Evolutionary conservation across 805 yeast species (phyloP).

Genomic region (Wickerhamomyces silvicola): DNA sequence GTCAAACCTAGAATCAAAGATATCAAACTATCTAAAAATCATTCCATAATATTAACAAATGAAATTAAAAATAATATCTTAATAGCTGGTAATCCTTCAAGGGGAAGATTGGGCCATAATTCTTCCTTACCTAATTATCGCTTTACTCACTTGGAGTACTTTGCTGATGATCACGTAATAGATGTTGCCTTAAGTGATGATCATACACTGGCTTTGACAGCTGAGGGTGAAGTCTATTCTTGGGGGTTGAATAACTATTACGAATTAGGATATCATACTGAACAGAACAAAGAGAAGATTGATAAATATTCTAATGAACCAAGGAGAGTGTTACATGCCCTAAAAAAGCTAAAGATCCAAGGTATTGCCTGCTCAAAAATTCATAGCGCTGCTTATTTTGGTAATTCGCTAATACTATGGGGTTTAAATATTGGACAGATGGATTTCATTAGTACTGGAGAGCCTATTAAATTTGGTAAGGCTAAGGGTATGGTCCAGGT

Average conservation of each 20-base stretch:
- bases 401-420: slow-evolving; percentile 51
- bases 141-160: slow-evolving; percentile 36
- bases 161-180: slow-evolving; percentile 27
- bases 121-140: slow-evolving; percentile 34
- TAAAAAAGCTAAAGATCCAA: slow-evolving; percentile 20
- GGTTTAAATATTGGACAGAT: slow-evolving; percentile 80
- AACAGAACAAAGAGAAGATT: slow-evolving; percentile 18
- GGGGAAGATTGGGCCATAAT: slow-evolving; percentile 68
- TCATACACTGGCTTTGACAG: slow-evolving; percentile 57
- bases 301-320: slow-evolving; percentile 24
- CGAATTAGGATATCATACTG: slow-evolving; percentile 56
- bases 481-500: slow-evolving; percentile 32
- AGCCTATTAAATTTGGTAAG: slow-evolving; percentile 24
- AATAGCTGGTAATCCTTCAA: slow-evolving; percentile 59
- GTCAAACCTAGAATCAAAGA: slow-evolving; percentile 40
- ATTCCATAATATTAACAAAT: slow-evolving; percentile 52
- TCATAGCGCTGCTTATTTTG: slow-evolving; percentile 59
- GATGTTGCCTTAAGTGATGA: slow-evolving; percentile 52
- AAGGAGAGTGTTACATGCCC: slow-evolving; percentile 17
- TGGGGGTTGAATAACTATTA: slow-evolving; percentile 74
- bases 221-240: slow-evolving; percentile 47
- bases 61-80: slow-evolving; percentile 40
- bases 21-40: slow-evolving; percentile 55
- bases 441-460: slow-evolving; percentile 42
- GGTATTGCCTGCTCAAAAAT: slow-evolving; percentile 53